Percentiles rank a stretch among this genome's conserved stretches.
Evolutionary conservation across 352 stramenopile genomes (phyloP).

Genomic region (Phytophthora gonapodyides): DNA sequence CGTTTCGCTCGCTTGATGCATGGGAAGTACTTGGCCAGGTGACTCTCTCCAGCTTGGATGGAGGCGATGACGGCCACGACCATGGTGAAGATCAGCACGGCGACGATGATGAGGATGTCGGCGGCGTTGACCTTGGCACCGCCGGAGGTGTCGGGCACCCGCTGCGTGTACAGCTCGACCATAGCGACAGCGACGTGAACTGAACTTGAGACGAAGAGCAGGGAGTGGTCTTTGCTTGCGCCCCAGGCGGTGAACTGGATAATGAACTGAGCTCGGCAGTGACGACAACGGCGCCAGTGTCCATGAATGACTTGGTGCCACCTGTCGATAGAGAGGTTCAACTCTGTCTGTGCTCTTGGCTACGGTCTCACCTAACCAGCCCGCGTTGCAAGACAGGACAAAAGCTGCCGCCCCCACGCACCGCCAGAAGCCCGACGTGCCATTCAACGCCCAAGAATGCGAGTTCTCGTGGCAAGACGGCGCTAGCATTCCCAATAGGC

Average conservation of each 20-base stretch:
- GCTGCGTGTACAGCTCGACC: slow-evolving; percentile 39
- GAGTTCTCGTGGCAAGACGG: too few species aligned
- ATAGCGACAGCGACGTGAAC: slow-evolving; percentile 20
- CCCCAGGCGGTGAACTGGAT: slow-evolving; percentile 21
- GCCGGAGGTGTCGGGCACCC: slow-evolving; percentile 34
- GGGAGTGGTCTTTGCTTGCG: slow-evolving; percentile 6
- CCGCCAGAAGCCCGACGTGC: slow-evolving; percentile 3
- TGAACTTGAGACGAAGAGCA: slow-evolving; percentile 1
- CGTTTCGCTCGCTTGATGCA: slow-evolving; percentile 38
- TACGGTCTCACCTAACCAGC: slow-evolving; percentile 36
- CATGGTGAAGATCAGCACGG: slow-evolving; percentile 40
- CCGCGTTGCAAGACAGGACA: slow-evolving; percentile 26
- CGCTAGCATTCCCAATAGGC: too few species aligned
- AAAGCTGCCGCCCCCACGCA: slow-evolving; percentile 4
- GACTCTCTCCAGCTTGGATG: slow-evolving; percentile 43
- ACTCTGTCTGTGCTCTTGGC: slow-evolving; percentile 7
- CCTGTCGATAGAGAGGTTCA: slow-evolving; percentile 27
- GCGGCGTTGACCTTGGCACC: slow-evolving; percentile 38
- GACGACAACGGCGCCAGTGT: slow-evolving; percentile 9
- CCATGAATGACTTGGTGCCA: too few species aligned
- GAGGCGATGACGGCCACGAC: slow-evolving; percentile 41
- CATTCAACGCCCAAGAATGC: background rate
- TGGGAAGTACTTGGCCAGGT: slow-evolving; percentile 40
- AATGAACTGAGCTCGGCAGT: slow-evolving; percentile 26
- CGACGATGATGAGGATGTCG: slow-evolving; percentile 43